phyloP scores from a whole-genome alignment of 495 filamentous ascomycete genomes.

The Jackrogersella multiformis region DNA sequence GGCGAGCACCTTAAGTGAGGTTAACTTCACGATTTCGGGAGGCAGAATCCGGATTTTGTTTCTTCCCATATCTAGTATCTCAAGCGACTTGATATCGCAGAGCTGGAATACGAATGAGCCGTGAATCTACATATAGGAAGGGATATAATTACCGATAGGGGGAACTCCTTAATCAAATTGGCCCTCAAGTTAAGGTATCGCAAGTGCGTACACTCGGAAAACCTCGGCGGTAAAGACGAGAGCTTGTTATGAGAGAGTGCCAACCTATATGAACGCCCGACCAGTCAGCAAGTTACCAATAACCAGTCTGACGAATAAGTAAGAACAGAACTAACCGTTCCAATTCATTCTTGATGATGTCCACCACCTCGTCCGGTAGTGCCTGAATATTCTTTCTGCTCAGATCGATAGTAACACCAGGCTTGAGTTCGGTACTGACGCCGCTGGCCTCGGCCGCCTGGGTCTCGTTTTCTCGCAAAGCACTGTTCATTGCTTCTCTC shows the following conservation, averaged over 20 bases:
- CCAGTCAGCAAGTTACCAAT: slow-evolving; percentile 23
- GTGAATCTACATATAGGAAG: slow-evolving; percentile 11
- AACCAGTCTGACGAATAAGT: not conserved
- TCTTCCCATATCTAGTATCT: slow-evolving; percentile 89
- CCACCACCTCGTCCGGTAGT: slow-evolving; percentile 88
- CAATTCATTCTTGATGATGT: slow-evolving; percentile 91
- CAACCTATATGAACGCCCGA: slow-evolving; percentile 62
- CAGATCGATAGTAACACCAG: slow-evolving; percentile 86
- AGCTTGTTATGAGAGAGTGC: slow-evolving; percentile 91
- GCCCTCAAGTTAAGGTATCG: slow-evolving; percentile 94
- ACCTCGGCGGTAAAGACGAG: slow-evolving; percentile 77
- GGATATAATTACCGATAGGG: slow-evolving; percentile 71
- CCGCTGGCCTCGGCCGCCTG: slow-evolving; percentile 73
- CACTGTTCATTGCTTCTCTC: slow-evolving; percentile 71
- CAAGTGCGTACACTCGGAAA: slow-evolving; percentile 86
- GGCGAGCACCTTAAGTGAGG: slow-evolving; percentile 77
- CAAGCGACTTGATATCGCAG: slow-evolving; percentile 82
- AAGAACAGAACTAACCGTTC: slow-evolving; percentile 71
- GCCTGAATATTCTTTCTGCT: slow-evolving; percentile 80
- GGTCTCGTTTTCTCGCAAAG: slow-evolving; percentile 72
- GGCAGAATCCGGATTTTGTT: slow-evolving; percentile 84
- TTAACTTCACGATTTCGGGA: slow-evolving; percentile 79
- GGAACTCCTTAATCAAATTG: slow-evolving; percentile 89
- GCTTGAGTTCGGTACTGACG: slow-evolving; percentile 75
- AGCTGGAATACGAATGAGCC: slow-evolving; percentile 54